These are phyloP conservation scores for Articulospora tetracladia DNA, from an alignment of 495 filamentous ascomycete genomes.

Conservation along the genomic window DNA sequence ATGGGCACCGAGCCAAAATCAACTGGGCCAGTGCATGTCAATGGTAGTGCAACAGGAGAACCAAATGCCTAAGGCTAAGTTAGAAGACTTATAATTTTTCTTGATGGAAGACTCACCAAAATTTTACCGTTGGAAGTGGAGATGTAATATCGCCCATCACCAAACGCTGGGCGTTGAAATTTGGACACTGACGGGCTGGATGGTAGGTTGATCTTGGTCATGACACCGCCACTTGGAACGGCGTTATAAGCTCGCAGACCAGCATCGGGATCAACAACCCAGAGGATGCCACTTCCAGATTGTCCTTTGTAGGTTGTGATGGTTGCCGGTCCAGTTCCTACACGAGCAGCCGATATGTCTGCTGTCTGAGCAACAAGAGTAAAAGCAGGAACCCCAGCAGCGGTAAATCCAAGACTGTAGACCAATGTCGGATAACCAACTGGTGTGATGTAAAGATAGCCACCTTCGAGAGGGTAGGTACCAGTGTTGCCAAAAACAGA, in stretches of 20 bases:
- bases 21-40: conserved; percentile 33
- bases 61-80: conserved; percentile 27
- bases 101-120: conserved; percentile 16
- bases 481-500: conserved; percentile 19
- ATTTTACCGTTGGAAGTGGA: conserved; percentile 34
- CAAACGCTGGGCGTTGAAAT: conserved; percentile 37
- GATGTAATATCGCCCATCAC: conserved; percentile 35
- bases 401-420: conserved; percentile 34
- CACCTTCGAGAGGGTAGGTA: conserved; percentile 41
- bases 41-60: conserved; percentile 31
- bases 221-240: conserved; percentile 32
- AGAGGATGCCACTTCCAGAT: conserved; percentile 32
- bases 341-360: conserved; percentile 32
- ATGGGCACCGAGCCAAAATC: conserved; percentile 39
- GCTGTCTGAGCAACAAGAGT: conserved; percentile 30
- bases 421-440: conserved; percentile 31
- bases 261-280: conserved; percentile 34
- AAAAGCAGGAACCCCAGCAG: conserved; percentile 33
- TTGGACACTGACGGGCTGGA: conserved; percentile 25
- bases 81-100: background rate
- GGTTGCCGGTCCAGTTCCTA: conserved; percentile 34
- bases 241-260: conserved; percentile 34
- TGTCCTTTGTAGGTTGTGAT: conserved; percentile 37
- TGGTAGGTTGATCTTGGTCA: conserved; percentile 33
- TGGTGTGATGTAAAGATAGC: conserved; percentile 39